Base-by-base conservation (phyloP, 1,139 yeast species). In the Entelexis paramagnoliae region DNA sequence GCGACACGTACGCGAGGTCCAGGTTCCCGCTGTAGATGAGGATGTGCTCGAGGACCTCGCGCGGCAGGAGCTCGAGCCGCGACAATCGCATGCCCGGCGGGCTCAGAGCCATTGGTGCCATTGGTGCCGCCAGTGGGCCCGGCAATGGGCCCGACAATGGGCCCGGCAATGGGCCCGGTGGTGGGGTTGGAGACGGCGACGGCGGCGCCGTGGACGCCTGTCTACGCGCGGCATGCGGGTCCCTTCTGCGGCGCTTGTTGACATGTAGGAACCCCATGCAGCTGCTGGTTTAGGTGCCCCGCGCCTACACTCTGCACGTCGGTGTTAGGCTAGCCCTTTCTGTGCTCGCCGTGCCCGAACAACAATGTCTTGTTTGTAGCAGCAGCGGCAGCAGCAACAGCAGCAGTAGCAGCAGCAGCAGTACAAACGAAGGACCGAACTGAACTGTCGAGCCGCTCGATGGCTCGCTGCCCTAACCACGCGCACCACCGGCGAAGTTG, bases 31-130 rank as follows among this genome's bases (percentile, higher is more conserved):
- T 50, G 14, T 38, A 28, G 10, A 50, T 51, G 43, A 60, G 48
- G 7, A 60, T 52, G 16, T 11, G 35, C 20, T 51, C 56, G 8
- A 60, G 44, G 6, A 60, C 14, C 33, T 60, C 63, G n/a, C 51
- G 44, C 4, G 63, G 62, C 14, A 60, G 51, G 22, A 22, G 24
- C 42, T 50, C 58, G 5, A 58, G 40, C 17, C 36, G 17, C 20
- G 53, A 29, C 16, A 28, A n/a, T 11, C 14, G 32, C 29, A 29
- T 20, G 3, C 36, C 46, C 16, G 46, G 28, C n/a, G 38, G 36
- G 10, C 29, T 13, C 19, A 14, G 6, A 3, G 36, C 36, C 19
- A 32, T 20, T n/a, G 46, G 46, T n/a, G 24, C 20, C 29, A 36
- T 36, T 5, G 36, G 13, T 28, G 46, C n/a, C n/a, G n/a, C n/a